A percentile compares a stretch with the other conserved stretches of the same genome.
These are phyloP conservation scores for Sistotremastrum suecicum DNA, from an alignment of 768 basidiomycete species.

Conservation along the genomic window DNA sequence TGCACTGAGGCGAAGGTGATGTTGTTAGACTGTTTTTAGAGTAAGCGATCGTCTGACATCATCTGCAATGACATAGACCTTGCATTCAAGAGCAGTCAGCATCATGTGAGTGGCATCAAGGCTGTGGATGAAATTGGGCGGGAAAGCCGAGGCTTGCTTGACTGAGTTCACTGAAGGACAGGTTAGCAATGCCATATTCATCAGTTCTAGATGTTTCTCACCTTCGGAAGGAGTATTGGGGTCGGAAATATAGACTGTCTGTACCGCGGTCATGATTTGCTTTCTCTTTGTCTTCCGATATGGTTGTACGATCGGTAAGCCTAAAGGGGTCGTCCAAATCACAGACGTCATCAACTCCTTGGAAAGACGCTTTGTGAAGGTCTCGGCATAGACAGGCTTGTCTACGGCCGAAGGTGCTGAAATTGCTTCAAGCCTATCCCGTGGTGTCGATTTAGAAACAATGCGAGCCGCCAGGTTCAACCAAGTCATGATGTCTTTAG, in stretches of 20 bases:
- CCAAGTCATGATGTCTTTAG: slow-evolving; percentile 85
- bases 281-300: slow-evolving; percentile 75
- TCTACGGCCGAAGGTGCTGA: background rate
- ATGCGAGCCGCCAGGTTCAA: slow-evolving; percentile 70
- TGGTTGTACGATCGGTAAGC: slow-evolving; percentile 90
- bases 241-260: slow-evolving; percentile 84
- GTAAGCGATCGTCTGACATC: slow-evolving; percentile 3
- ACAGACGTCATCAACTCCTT: slow-evolving; percentile 93
- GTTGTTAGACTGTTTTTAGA: slow-evolving; percentile 36
- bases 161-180: slow-evolving; percentile 44
- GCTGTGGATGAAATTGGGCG: slow-evolving; percentile 96
- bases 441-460: slow-evolving; percentile 77
- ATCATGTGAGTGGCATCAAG: slow-evolving; percentile 99
- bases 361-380: slow-evolving; percentile 30
- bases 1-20: slow-evolving; percentile 92
- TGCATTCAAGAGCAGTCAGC: slow-evolving; percentile 83
- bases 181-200: slow-evolving; percentile 1
- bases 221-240: slow-evolving; percentile 62
- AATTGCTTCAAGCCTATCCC: slow-evolving; percentile 36
- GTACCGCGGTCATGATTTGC: slow-evolving; percentile 73
- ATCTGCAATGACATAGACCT: slow-evolving; percentile 23
- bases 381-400: background rate
- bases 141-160: slow-evolving; percentile 95
- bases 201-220: slow-evolving; percentile 13
- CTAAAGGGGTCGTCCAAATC: slow-evolving; percentile 94